Conservation (phyloP, 805 yeast species). For the Ogataea trehaloabstinens region DNA sequence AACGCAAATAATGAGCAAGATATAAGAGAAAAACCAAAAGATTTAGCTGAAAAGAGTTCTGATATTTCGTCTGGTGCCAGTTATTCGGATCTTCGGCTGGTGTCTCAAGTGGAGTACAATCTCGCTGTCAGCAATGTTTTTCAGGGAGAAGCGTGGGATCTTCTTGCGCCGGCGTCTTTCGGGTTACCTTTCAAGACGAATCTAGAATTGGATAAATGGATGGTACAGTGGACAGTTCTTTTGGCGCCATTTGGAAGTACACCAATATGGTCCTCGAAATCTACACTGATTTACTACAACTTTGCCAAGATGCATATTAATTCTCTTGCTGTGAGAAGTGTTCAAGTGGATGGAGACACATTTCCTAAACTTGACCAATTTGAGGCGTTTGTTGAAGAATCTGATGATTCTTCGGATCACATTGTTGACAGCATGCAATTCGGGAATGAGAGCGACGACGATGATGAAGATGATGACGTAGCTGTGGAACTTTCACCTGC, state of each 20-base stretch:
- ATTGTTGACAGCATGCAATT: conserved; percentile 16
- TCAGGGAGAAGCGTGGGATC: conserved; percentile 58
- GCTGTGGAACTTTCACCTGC: conserved; percentile 23
- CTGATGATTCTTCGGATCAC: conserved; percentile 15
- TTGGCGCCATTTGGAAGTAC: conserved; percentile 53
- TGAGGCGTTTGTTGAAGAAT: conserved; percentile 9
- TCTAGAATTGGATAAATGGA: conserved; percentile 70
- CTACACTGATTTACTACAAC: conserved; percentile 66
- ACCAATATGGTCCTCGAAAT: conserved; percentile 65
- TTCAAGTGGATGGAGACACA: conserved; percentile 33
- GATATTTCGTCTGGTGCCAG: conserved; percentile 9
- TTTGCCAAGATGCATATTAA: conserved; percentile 76
- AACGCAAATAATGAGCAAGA: conserved; percentile 3
- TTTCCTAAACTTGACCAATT: conserved; percentile 25
- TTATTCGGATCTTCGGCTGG: conserved; percentile 52
- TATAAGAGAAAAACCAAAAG: background rate
- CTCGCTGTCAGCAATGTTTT: conserved; percentile 61
- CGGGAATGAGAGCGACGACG: conserved; percentile 24
- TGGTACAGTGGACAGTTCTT: conserved; percentile 76
- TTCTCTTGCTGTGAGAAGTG: conserved; percentile 44
- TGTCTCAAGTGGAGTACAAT: conserved; percentile 67
- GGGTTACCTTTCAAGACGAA: conserved; percentile 70
- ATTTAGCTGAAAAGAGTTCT: background rate
- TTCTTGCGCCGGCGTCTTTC: conserved; percentile 56
- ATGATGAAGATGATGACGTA: conserved; percentile 13